Base-by-base conservation (phyloP, 306 rosid genomes). In the Casuarina glauca region DNA sequence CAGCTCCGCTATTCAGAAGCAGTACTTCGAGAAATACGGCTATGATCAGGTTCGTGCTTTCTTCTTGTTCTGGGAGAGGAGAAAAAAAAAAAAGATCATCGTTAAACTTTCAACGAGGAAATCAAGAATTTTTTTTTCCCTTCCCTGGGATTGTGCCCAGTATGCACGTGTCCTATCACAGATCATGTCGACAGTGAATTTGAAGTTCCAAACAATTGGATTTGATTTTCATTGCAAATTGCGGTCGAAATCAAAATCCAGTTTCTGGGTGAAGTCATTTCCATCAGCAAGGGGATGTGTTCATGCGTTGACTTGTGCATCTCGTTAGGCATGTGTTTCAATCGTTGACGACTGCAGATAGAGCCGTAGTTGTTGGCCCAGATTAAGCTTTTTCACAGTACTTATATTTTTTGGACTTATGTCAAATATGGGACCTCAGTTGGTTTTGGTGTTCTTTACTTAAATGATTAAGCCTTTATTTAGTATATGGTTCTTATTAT, bases 21-120 rank as follows among this genome's bases (percentile, higher is more conserved):
- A 95, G 66, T 95, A 95, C 81, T 74, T 49, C 10, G 76, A 88
- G n/a, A 88, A 91, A 76, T 92, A 89, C 19, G 99, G 99, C 74
- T 73, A 49, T 8, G 82, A 73, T n/a, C 76, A 92, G 99, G 97
- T 93, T 58, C 70, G 79, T 82, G 57, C 38, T 66, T 70, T 72
- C 4, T 32, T 16, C 17, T 75, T 10, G 13, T 17, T 26, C 32
- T 26, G 32, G 32, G 32, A 26, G 32, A 26, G 32, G 1, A 39
- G n/a, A 16, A 13, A 9, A 39, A 39, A 16, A 41, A 64, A 5
- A 64, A 42, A 38, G 13, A 26, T 26, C 36, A 58, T 7, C 9
- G 20, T 26, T 7, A 6, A 38, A 10, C 15, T 15, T 63, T 15
- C 44, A 26, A 8, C 4, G 5, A 63, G 38, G n/a, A 42, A 38